Conservation (phyloP, 176 grass and related monocot species). For the Elymus sibiricus region DNA sequence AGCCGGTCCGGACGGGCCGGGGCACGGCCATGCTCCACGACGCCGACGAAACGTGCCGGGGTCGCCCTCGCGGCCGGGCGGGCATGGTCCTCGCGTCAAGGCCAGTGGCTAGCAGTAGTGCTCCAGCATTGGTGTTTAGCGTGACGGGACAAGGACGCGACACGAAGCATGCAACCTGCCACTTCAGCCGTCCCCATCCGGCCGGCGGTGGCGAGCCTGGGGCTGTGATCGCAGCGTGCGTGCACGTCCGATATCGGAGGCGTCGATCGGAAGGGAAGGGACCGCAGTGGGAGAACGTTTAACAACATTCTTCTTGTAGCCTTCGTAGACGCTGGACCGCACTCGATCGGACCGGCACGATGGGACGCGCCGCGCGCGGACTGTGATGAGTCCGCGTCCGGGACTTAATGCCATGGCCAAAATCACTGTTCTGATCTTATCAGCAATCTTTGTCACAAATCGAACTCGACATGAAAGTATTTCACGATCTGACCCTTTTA, state of each 20-base stretch:
- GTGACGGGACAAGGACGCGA: constrained; percentile 5
- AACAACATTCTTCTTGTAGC: constrained; percentile 45
- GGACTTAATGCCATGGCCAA: constrained; percentile 18
- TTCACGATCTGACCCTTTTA: too few species aligned
- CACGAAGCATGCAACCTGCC: constrained; percentile 16
- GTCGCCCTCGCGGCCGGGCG: constrained; percentile 13
- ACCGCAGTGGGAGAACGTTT: background rate
- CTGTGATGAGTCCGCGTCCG: background rate
- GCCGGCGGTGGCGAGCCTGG: background rate
- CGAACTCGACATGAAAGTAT: too few species aligned
- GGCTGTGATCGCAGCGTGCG: background rate
- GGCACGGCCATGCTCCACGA: constrained; percentile 40
- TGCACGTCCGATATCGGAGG: background rate
- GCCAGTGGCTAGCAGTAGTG: background rate
- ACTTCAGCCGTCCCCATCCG: background rate
- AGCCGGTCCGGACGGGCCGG: constrained; percentile 3
- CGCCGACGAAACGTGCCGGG: constrained; percentile 23
- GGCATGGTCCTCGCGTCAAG: constrained; percentile 49
- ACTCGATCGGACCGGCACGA: background rate
- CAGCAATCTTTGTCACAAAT: too few species aligned
- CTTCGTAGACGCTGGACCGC: constrained; percentile 21
- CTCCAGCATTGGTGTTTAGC: background rate
- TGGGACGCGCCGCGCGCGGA: background rate
- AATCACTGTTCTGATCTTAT: too few species aligned
- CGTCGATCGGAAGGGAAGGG: background rate